Evolutionary conservation across 176 grass and related monocot genomes (phyloP).

Genomic region (Phyllostachys edulis): DNA sequence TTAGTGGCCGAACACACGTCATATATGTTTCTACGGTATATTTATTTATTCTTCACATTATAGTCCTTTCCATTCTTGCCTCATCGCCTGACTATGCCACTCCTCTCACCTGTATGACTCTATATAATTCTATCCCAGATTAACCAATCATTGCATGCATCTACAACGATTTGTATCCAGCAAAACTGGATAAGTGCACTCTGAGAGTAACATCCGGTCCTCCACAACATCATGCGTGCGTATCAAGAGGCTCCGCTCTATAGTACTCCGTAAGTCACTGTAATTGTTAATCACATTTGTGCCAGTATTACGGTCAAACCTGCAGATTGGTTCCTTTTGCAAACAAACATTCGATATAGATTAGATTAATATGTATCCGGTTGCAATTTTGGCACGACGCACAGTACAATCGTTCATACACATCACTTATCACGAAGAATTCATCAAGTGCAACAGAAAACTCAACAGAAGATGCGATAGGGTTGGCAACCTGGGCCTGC

Average conservation of each 20-base stretch:
- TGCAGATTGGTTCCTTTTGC: not conserved
- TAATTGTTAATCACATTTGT: not conserved
- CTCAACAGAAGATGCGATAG: not conserved
- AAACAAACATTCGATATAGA: not conserved
- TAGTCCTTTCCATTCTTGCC: not conserved
- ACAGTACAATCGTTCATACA: conserved; percentile 2
- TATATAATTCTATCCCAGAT: not conserved
- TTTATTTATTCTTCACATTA: not conserved
- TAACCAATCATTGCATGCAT: not conserved
- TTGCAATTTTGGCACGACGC: not conserved
- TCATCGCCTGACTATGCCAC: not conserved
- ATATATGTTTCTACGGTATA: not conserved
- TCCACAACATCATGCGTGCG: not conserved
- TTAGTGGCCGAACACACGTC: not conserved
- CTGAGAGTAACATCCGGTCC: not conserved
- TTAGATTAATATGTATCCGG: not conserved
- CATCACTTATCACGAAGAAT: not conserved
- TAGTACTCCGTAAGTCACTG: not conserved
- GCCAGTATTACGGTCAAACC: not conserved
- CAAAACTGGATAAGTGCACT: not conserved
- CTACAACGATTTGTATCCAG: not conserved
- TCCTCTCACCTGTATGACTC: not conserved
- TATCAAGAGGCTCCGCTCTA: not conserved
- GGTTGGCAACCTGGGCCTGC: conserved; percentile 65
- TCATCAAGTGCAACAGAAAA: not conserved